A percentile compares a stretch with the other conserved stretches of the same genome.
Conservation (phyloP, 78 protist species). For the Dictyostelium capitatum region DNA sequence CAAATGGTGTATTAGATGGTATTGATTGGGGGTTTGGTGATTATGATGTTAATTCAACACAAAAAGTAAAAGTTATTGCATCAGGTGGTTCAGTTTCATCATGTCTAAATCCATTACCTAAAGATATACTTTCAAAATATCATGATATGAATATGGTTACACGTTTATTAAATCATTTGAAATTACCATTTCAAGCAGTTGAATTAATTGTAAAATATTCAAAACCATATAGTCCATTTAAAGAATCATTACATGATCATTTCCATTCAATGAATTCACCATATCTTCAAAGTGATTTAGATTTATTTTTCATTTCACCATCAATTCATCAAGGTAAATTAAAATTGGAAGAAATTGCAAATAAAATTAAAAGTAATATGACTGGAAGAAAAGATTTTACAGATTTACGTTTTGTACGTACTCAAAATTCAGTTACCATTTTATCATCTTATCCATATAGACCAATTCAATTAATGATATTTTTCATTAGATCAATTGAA, state of each 20-base stretch:
- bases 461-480: constrained; percentile 39
- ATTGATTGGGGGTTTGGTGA: background rate
- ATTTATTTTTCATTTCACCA: constrained; percentile 20
- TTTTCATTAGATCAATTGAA: constrained; percentile 19
- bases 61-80: background rate
- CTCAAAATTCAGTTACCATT: constrained; percentile 22
- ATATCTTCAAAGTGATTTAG: constrained; percentile 27
- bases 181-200: background rate
- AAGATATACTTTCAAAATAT: background rate
- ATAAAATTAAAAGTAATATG: background rate
- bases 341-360: background rate
- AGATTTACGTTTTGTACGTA: constrained; percentile 18
- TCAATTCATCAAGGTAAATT: background rate
- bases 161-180: background rate
- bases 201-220: background rate
- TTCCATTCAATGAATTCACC: background rate
- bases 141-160: background rate
- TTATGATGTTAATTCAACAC: background rate
- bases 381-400: background rate
- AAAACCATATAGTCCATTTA: background rate
- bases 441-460: constrained; percentile 42
- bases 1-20: constrained; percentile 5
- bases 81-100: constrained; percentile 35
- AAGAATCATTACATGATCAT: background rate
- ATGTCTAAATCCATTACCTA: background rate